Evolutionary conservation across 352 stramenopile genomes (phyloP).

Genomic region (Aphanomyces stellatus): DNA sequence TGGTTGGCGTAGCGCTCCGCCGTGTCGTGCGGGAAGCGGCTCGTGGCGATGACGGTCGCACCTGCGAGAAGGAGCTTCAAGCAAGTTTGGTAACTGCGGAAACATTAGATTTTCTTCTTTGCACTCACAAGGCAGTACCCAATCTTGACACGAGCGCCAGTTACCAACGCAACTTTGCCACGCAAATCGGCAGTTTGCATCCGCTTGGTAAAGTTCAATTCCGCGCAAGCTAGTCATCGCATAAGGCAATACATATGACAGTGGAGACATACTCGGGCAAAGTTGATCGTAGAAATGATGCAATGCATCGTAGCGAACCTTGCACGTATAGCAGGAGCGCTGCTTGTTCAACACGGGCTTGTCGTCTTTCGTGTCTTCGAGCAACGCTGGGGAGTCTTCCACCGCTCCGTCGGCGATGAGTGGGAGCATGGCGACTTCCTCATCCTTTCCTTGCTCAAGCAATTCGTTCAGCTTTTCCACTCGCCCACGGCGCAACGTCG

Average conservation of each 20-base stretch:
- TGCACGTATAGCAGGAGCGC: slow-evolving; percentile 96
- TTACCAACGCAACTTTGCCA: slow-evolving; percentile 90
- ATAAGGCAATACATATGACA: background rate
- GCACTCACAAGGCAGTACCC: slow-evolving; percentile 27
- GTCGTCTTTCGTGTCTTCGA: background rate
- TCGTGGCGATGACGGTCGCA: slow-evolving; percentile 92
- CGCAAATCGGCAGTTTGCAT: slow-evolving; percentile 86
- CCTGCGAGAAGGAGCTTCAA: slow-evolving; percentile 91
- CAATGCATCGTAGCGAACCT: slow-evolving; percentile 90
- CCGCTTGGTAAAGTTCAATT: slow-evolving; percentile 93
- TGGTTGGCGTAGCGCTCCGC: slow-evolving; percentile 86
- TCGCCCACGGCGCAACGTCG: slow-evolving; percentile 80
- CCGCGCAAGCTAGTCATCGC: slow-evolving; percentile 51
- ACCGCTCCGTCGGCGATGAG: slow-evolving; percentile 90
- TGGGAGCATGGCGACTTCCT: slow-evolving; percentile 58
- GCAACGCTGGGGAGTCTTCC: slow-evolving; percentile 33
- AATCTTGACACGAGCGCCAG: slow-evolving; percentile 95
- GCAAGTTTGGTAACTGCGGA: slow-evolving; percentile 72
- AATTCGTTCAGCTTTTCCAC: slow-evolving; percentile 89
- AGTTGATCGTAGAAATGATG: slow-evolving; percentile 96
- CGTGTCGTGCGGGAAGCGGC: slow-evolving; percentile 91
- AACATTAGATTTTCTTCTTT: background rate
- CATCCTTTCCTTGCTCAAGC: slow-evolving; percentile 71
- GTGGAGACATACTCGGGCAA: slow-evolving; percentile 51
- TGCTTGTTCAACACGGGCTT: slow-evolving; percentile 31